phyloP scores from a whole-genome alignment of 2,329 filamentous ascomycete genomes.

The Triangularia verruculosa region DNA sequence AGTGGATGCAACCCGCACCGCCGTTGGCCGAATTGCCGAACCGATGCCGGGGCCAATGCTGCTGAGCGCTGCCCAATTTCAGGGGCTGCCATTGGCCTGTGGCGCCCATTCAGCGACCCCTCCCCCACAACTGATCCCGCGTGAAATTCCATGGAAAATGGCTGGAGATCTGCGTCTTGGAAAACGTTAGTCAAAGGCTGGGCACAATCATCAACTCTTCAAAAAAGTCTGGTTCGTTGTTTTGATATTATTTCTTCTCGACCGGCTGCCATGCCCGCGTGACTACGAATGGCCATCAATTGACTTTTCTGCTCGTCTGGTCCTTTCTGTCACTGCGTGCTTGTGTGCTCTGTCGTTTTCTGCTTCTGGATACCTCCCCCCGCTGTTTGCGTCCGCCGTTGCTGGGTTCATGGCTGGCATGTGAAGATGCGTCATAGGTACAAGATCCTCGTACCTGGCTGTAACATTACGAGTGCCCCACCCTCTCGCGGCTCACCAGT shows the following conservation, averaged over 20 bases:
- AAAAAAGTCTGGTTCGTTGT: not conserved
- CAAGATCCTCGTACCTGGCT: not conserved
- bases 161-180: conserved; percentile 15
- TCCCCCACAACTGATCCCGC: conserved; percentile 18
- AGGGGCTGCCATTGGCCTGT: conserved; percentile 12
- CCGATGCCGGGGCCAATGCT: conserved; percentile 22
- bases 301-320: not conserved
- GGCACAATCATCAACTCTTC: not conserved
- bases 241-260: not conserved
- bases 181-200: conserved; percentile 11
- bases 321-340: not conserved
- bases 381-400: not conserved
- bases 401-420: conserved; percentile 1
- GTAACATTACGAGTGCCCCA: not conserved
- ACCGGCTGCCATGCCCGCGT: not conserved
- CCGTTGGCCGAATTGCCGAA: conserved; percentile 49
- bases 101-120: conserved; percentile 14
- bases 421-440: conserved; percentile 12
- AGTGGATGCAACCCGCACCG: conserved; percentile 24
- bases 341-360: not conserved
- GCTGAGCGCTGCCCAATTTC: not conserved
- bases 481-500: conserved; percentile 12
- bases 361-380: not conserved
- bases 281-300: not conserved
- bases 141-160: conserved; percentile 1